Conservation (phyloP, 169 alveolate genomes). For the Theileria parva region DNA sequence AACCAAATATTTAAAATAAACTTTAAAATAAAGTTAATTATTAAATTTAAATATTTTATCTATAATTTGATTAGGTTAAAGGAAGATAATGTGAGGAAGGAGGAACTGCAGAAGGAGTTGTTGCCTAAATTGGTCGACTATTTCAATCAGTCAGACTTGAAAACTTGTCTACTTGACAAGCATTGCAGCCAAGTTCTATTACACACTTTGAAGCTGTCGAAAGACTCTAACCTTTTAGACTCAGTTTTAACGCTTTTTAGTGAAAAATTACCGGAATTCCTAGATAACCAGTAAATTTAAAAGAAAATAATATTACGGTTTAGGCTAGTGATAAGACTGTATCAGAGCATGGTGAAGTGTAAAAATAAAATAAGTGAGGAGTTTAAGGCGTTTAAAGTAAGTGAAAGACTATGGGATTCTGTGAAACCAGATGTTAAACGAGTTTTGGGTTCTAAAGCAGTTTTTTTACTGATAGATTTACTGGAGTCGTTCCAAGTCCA, state of each 20-base stretch:
- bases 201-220: conserved; percentile 23
- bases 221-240: conserved; percentile 25
- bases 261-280: conserved; percentile 21
- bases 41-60: background rate
- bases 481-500: conserved; percentile 42
- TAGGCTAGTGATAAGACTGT: conserved; percentile 36
- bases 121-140: conserved; percentile 45
- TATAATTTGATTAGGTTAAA: conserved; percentile 27
- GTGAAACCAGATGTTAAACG: conserved; percentile 24
- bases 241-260: conserved; percentile 24
- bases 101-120: conserved; percentile 40
- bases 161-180: conserved; percentile 36
- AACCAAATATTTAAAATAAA: background rate
- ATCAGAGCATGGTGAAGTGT: conserved; percentile 47
- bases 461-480: conserved; percentile 49
- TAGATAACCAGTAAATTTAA: conserved; percentile 44
- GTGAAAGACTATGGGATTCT: conserved; percentile 36
- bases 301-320: background rate
- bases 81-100: conserved; percentile 38
- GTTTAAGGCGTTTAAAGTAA: conserved; percentile 14
- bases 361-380: conserved; percentile 24
- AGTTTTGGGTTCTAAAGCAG: conserved; percentile 25
- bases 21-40: background rate
- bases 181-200: conserved; percentile 24
- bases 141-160: conserved; percentile 26